phyloP scores from a whole-genome alignment of 345 rosid species.

The Arabis alpina region DNA sequence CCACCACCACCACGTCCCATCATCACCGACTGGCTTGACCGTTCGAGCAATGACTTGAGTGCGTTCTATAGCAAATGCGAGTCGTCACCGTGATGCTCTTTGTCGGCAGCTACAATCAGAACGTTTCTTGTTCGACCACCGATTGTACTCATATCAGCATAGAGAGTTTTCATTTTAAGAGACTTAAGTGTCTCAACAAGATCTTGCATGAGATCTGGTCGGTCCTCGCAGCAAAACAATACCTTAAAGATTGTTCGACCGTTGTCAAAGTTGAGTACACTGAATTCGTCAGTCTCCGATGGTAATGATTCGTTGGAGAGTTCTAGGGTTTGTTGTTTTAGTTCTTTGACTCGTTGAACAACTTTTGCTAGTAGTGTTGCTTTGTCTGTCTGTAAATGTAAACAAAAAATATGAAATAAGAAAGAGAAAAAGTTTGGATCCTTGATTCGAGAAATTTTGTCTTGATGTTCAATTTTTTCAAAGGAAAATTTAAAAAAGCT shows the following conservation, averaged over 20 bases:
- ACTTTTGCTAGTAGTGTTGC: slow-evolving; percentile 92
- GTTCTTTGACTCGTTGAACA: slow-evolving; percentile 83
- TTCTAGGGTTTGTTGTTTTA: slow-evolving; percentile 73
- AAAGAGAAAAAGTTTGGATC: slow-evolving; percentile 6
- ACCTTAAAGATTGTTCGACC: slow-evolving; percentile 69
- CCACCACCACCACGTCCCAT: slow-evolving; percentile 38
- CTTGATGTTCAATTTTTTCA: slow-evolving; percentile 13
- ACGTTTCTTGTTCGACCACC: slow-evolving; percentile 79
- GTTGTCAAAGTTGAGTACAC: slow-evolving; percentile 59
- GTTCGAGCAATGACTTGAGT: slow-evolving; percentile 75
- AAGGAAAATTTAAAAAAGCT: slow-evolving; percentile 41
- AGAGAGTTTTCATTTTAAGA: slow-evolving; percentile 68
- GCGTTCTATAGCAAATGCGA: slow-evolving; percentile 77
- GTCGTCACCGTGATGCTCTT: slow-evolving; percentile 69
- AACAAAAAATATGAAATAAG: neutral
- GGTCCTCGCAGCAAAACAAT: slow-evolving; percentile 86
- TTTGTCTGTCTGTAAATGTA: slow-evolving; percentile 72
- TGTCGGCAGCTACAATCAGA: slow-evolving; percentile 67
- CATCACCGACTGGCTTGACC: slow-evolving; percentile 53
- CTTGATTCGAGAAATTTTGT: slow-evolving; percentile 24
- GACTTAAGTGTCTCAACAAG: slow-evolving; percentile 73
- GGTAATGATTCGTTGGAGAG: slow-evolving; percentile 69
- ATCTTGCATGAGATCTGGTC: slow-evolving; percentile 74
- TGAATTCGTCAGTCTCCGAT: slow-evolving; percentile 81
- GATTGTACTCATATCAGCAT: slow-evolving; percentile 76